Evolutionary conservation across 495 filamentous ascomycete genomes (phyloP).

Genomic region (Aspergillus biplanus): DNA sequence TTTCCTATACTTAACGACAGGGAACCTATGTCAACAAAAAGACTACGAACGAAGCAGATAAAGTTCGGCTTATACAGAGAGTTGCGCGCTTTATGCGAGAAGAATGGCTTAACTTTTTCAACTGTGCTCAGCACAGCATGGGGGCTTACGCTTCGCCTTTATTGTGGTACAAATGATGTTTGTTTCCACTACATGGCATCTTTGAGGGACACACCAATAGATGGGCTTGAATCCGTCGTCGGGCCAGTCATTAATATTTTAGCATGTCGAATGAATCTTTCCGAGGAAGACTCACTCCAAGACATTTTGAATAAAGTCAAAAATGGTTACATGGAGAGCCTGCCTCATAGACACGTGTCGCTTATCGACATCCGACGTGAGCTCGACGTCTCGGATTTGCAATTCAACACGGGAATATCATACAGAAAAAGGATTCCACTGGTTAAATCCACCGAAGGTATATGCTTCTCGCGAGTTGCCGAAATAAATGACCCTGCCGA

Average conservation of each 20-base stretch:
- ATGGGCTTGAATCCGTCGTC: conserved; percentile 51
- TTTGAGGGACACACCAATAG: conserved; percentile 51
- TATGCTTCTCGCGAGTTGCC: conserved; percentile 34
- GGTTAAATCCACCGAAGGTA: neutral
- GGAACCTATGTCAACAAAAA: conserved; percentile 16
- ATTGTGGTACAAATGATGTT: conserved; percentile 53
- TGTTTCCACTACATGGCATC: conserved; percentile 59
- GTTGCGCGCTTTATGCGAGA: conserved; percentile 49
- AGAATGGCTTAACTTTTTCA: conserved; percentile 50
- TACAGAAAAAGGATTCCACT: conserved; percentile 25
- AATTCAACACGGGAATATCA: conserved; percentile 51
- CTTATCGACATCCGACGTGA: conserved; percentile 59
- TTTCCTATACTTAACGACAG: conserved; percentile 54
- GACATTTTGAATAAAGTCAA: conserved; percentile 45
- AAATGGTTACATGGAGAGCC: conserved; percentile 52
- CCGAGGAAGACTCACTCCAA: conserved; percentile 3
- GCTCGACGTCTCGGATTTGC: conserved; percentile 25
- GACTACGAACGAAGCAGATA: conserved; percentile 40
- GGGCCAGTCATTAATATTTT: conserved; percentile 60
- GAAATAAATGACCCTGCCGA: conserved; percentile 60
- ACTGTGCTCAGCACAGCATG: conserved; percentile 58
- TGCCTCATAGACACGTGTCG: conserved; percentile 51
- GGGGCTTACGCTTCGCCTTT: conserved; percentile 55
- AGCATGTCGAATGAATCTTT: conserved; percentile 35
- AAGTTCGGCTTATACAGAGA: conserved; percentile 32